These are phyloP conservation scores for Mimosa pudica DNA, from an alignment of 306 rosid species.

Conservation along the genomic window DNA sequence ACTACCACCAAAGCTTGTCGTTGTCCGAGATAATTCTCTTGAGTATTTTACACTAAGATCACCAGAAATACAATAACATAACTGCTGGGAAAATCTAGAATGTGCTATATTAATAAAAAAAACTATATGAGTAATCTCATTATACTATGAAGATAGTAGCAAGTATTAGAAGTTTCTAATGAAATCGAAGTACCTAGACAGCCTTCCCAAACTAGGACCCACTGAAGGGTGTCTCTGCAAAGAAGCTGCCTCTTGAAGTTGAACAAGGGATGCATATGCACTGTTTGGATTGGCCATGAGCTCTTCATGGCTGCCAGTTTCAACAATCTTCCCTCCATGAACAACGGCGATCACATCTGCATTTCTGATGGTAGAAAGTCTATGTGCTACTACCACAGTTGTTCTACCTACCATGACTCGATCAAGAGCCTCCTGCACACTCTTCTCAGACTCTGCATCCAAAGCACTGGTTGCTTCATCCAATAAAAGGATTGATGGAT, in stretches of 20 bases:
- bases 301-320: conserved; percentile 88
- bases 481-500: conserved; percentile 73
- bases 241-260: conserved; percentile 61
- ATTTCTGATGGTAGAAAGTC: conserved; percentile 84
- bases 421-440: conserved; percentile 94
- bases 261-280: conserved; percentile 73
- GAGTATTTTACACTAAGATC: conserved; percentile 53
- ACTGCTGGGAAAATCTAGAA: not conserved
- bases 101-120: not conserved
- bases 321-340: conserved; percentile 68
- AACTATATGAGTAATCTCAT: not conserved
- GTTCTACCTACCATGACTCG: conserved; percentile 92
- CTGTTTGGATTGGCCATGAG: conserved; percentile 63
- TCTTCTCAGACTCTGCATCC: conserved; percentile 90
- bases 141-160: not conserved
- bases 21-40: conserved; percentile 58
- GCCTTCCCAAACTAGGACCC: conserved; percentile 47
- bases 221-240: conserved; percentile 49
- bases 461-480: conserved; percentile 97
- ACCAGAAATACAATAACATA: not conserved
- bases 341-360: conserved; percentile 78
- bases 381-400: conserved; percentile 81
- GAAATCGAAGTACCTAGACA: conserved; percentile 58
- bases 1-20: conserved; percentile 78
- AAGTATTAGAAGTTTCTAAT: not conserved